These are phyloP conservation scores for Nymphaea colorata DNA, from an alignment of 164 flowering plant genomes.

Conservation along the genomic window DNA sequence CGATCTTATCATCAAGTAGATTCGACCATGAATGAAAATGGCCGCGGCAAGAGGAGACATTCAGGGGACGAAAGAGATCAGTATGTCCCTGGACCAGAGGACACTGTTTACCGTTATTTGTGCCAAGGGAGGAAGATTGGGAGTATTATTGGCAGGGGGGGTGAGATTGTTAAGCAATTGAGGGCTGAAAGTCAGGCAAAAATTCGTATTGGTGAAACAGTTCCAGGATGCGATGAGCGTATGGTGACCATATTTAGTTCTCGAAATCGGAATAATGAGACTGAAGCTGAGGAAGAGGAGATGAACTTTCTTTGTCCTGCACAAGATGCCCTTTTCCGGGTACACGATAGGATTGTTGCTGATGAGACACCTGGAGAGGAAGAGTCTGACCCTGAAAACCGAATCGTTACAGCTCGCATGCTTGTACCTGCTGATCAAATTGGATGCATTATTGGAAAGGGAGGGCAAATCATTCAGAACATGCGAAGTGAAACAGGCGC, in stretches of 20 bases:
- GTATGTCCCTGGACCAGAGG: slow-evolving; percentile 51
- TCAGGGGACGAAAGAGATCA: slow-evolving; percentile 34
- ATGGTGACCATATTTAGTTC: slow-evolving; percentile 84
- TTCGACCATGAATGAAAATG: slow-evolving; percentile 20
- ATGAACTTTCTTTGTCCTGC: slow-evolving; percentile 48
- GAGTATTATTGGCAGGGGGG: slow-evolving; percentile 92
- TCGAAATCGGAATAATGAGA: slow-evolving; percentile 54
- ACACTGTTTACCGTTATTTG: slow-evolving; percentile 86
- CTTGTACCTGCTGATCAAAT: slow-evolving; percentile 98
- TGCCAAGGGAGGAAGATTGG: slow-evolving; percentile 89
- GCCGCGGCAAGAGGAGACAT: slow-evolving; percentile 40
- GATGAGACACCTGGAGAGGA: slow-evolving; percentile 42
- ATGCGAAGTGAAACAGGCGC: slow-evolving; percentile 89
- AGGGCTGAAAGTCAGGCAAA: slow-evolving; percentile 84
- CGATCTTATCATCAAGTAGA: slow-evolving; percentile 40
- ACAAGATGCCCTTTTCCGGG: slow-evolving; percentile 85
- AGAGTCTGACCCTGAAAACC: slow-evolving; percentile 39
- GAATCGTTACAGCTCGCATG: slow-evolving; percentile 54
- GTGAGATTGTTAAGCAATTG: slow-evolving; percentile 88
- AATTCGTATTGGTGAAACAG: slow-evolving; percentile 81
- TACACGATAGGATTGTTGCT: slow-evolving; percentile 73
- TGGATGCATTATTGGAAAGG: slow-evolving; percentile 93
- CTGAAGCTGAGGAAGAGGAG: slow-evolving; percentile 14
- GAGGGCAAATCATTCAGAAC: slow-evolving; percentile 82
- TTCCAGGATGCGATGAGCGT: slow-evolving; percentile 79